Conservation (phyloP, 805 yeast species). For the Yarrowia hollandica region DNA sequence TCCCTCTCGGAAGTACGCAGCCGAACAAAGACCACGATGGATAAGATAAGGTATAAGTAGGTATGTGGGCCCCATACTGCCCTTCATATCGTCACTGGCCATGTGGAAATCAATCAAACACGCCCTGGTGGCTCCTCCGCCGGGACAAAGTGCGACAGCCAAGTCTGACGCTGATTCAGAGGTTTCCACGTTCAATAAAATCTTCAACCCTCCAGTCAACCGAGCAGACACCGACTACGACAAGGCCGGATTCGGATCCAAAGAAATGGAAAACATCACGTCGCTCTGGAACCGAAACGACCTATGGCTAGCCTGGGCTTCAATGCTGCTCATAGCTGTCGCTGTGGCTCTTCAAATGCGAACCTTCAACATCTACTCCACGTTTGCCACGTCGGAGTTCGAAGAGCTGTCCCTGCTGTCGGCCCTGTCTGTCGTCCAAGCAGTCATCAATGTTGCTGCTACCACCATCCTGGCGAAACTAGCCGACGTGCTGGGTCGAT, state of each 20-base stretch:
- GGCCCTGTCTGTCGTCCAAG: slow-evolving; percentile 44
- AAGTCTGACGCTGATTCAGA: too few relatives aligned
- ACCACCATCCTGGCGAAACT: slow-evolving; percentile 47
- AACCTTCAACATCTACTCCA: slow-evolving; percentile 33
- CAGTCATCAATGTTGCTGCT: slow-evolving; percentile 45
- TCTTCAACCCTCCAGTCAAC: slow-evolving; percentile 7
- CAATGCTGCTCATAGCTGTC: slow-evolving; percentile 14
- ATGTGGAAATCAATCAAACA: slow-evolving; percentile 5
- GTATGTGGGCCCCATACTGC: too few relatives aligned
- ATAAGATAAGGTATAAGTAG: too few relatives aligned
- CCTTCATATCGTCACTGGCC: too few relatives aligned
- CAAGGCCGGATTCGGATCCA: too few relatives aligned
- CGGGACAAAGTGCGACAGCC: too few relatives aligned
- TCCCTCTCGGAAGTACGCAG: too few relatives aligned
- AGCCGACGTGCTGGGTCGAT: slow-evolving; percentile 46
- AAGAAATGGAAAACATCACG: slow-evolving; percentile 26
- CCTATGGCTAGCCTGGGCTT: slow-evolving; percentile 18
- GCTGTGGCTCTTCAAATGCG: slow-evolving; percentile 16
- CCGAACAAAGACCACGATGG: too few relatives aligned
- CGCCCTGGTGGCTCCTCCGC: slow-evolving; percentile 7
- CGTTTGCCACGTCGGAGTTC: slow-evolving; percentile 47
- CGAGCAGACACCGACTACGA: too few relatives aligned
- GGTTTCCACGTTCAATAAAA: not conserved
- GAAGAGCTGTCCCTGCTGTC: slow-evolving; percentile 46
- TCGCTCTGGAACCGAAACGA: slow-evolving; percentile 11